Evolutionary conservation across 805 yeast genomes (phyloP).

Genomic region (Kodamaea restingae): DNA sequence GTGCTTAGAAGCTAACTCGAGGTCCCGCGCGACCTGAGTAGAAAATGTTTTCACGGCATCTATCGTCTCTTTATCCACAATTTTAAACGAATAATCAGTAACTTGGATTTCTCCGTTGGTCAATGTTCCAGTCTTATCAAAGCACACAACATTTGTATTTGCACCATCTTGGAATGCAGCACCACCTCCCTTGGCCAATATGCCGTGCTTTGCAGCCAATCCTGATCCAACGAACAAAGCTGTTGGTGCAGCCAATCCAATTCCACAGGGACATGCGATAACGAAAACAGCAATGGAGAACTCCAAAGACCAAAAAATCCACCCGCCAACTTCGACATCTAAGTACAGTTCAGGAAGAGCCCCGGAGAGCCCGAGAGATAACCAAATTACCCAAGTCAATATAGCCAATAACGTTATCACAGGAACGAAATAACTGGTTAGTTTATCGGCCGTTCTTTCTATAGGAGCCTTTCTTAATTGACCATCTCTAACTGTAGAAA

Average conservation of each 20-base stretch:
- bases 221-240: slow-evolving; percentile 79
- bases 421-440: slow-evolving; percentile 75
- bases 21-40: slow-evolving; percentile 50
- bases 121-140: slow-evolving; percentile 77
- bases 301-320: slow-evolving; percentile 74
- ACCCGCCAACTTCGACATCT: slow-evolving; percentile 66
- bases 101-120: slow-evolving; percentile 62
- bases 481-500: slow-evolving; percentile 66
- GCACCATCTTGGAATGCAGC: slow-evolving; percentile 79
- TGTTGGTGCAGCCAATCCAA: slow-evolving; percentile 82
- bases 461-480: slow-evolving; percentile 71
- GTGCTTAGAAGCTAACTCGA: slow-evolving; percentile 64
- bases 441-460: slow-evolving; percentile 61
- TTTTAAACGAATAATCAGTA: slow-evolving; percentile 42
- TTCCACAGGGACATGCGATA: slow-evolving; percentile 83
- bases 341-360: slow-evolving; percentile 51
- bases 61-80: slow-evolving; percentile 13
- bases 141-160: slow-evolving; percentile 57
- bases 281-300: slow-evolving; percentile 79
- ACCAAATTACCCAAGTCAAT: slow-evolving; percentile 67
- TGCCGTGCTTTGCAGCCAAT: slow-evolving; percentile 71
- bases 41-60: slow-evolving; percentile 19
- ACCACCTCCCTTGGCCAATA: slow-evolving; percentile 77
- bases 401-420: slow-evolving; percentile 57
- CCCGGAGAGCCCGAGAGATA: slow-evolving; percentile 52